These are phyloP conservation scores for Phalaenopsis equestris DNA, from an alignment of 106 monocot species.

Conservation along the genomic window DNA sequence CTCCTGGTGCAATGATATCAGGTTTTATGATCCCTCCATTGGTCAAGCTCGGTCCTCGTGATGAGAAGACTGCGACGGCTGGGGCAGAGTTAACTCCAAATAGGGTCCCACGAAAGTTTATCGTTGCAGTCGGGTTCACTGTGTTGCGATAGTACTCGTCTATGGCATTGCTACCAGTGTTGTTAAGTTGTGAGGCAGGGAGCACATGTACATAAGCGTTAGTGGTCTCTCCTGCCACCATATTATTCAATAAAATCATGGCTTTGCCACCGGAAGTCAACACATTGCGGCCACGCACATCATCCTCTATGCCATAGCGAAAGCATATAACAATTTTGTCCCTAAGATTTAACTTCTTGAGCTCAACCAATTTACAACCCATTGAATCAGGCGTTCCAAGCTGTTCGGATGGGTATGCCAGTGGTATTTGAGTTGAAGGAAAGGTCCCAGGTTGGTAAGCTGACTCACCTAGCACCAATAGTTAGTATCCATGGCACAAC, in stretches of 20 bases:
- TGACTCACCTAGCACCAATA: too few relatives aligned
- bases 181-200: constrained; percentile 22
- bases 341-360: neutral
- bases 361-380: neutral
- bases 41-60: constrained; percentile 25
- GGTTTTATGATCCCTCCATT: constrained; percentile 42
- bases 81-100: constrained; percentile 24
- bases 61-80: constrained; percentile 27
- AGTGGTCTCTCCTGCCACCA: neutral
- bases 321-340: constrained; percentile 16
- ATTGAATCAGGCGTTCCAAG: neutral
- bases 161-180: constrained; percentile 6
- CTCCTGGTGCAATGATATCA: constrained; percentile 34
- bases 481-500: too few relatives aligned
- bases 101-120: constrained; percentile 25
- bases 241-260: constrained; percentile 13
- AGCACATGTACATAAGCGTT: constrained; percentile 23
- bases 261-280: constrained; percentile 3
- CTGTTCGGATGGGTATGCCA: neutral
- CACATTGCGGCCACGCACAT: neutral
- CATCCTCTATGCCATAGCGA: neutral
- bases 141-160: constrained; percentile 11
- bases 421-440: constrained; percentile 5
- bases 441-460: constrained; percentile 1
- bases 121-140: constrained; percentile 19